A percentile compares a stretch with the other conserved stretches of the same genome.
These are phyloP conservation scores for Saposhnikovia divaricata DNA, from an alignment of 129 eudicot species.

Conservation along the genomic window DNA sequence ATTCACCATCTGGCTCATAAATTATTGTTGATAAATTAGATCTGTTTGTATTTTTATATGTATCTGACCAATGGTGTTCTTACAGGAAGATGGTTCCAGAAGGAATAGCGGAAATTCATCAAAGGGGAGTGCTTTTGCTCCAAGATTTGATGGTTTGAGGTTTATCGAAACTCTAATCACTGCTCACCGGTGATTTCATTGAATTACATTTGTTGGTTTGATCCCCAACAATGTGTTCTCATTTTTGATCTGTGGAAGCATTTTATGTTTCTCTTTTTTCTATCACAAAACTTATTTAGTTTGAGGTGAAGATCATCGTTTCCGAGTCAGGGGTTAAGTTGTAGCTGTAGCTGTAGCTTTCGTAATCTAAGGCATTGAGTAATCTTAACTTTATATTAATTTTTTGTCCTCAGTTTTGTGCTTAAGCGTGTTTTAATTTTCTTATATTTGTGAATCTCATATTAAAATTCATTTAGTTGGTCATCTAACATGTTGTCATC, in stretches of 20 bases:
- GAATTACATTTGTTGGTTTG: neutral
- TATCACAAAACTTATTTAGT: neutral
- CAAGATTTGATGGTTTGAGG: neutral
- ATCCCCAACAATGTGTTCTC: neutral
- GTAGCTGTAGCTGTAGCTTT: neutral
- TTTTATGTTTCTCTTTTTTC: neutral
- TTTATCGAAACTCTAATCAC: neutral
- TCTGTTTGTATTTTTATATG: neutral
- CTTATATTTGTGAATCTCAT: no score
- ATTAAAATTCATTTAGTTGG: neutral
- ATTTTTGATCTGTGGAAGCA: neutral
- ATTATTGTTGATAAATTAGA: neutral
- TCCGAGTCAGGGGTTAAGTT: neutral
- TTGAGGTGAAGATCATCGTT: neutral
- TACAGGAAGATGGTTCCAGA: neutral
- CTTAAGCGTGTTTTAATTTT: neutral
- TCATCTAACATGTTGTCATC: neutral
- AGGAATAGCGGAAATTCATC: neutral
- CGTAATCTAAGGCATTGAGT: neutral
- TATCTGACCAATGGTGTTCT: neutral
- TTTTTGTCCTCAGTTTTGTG: neutral
- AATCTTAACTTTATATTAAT: neutral
- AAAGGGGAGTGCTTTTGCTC: neutral
- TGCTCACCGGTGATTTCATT: neutral
- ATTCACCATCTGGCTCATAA: neutral